Conservation (phyloP, 305 asterid genomes). For the Petunia hybrid region DNA sequence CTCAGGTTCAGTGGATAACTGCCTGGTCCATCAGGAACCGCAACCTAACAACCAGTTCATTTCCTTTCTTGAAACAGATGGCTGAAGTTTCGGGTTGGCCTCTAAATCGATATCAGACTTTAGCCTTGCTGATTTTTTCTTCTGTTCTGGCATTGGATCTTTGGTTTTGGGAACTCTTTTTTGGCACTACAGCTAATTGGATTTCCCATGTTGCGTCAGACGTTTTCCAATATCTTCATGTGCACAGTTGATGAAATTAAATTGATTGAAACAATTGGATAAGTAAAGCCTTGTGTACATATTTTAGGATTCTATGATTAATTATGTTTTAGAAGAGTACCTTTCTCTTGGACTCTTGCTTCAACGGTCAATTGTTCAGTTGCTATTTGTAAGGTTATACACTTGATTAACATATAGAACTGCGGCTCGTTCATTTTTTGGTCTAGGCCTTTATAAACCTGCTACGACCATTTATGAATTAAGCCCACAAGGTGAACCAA, state of each 20-base stretch:
- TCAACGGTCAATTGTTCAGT: background rate
- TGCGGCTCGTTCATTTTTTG: background rate
- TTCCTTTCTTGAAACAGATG: slow-evolving; percentile 66
- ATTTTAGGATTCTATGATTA: background rate
- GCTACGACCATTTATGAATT: background rate
- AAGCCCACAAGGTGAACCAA: too few species aligned
- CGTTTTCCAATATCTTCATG: slow-evolving; percentile 45
- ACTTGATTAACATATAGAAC: background rate
- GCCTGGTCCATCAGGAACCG: slow-evolving; percentile 86
- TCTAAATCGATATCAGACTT: slow-evolving; percentile 83
- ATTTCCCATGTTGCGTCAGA: slow-evolving; percentile 58
- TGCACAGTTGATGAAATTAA: slow-evolving; percentile 46
- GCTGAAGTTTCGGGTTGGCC: slow-evolving; percentile 84
- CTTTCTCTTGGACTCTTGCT: slow-evolving; percentile 1
- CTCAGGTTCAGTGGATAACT: slow-evolving; percentile 87
- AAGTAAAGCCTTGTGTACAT: slow-evolving; percentile 30
- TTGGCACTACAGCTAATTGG: slow-evolving; percentile 76
- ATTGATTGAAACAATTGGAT: background rate
- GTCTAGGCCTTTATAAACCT: background rate
- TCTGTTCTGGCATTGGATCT: slow-evolving; percentile 92
- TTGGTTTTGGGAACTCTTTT: slow-evolving; percentile 91
- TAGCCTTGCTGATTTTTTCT: slow-evolving; percentile 85
- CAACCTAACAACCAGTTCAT: slow-evolving; percentile 54
- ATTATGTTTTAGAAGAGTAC: slow-evolving; percentile 1
- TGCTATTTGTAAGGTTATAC: background rate